phyloP scores from a whole-genome alignment of 2,329 filamentous ascomycete genomes.

The Xylariaceae sp. region DNA sequence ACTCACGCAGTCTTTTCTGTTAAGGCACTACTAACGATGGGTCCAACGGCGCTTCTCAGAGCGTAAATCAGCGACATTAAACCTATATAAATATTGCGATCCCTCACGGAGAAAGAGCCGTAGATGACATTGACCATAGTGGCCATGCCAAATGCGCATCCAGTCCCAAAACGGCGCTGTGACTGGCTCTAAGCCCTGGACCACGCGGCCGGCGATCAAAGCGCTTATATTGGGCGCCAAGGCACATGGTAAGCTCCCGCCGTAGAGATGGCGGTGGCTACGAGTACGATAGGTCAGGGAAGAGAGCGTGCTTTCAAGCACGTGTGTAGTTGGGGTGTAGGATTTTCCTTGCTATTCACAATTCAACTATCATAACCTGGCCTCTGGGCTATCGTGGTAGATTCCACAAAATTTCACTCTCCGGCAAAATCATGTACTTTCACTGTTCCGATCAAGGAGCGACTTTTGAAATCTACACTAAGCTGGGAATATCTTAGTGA shows the following conservation, averaged over 20 bases:
- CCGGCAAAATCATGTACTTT: neutral
- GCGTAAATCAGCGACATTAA: slow-evolving; percentile 3
- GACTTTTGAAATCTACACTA: slow-evolving; percentile 5
- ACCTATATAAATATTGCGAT: slow-evolving; percentile 14
- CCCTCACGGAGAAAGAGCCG: slow-evolving; percentile 13
- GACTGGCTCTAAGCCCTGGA: slow-evolving; percentile 55
- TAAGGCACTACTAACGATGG: slow-evolving; percentile 14
- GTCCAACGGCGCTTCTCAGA: slow-evolving; percentile 9
- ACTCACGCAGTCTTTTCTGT: slow-evolving; percentile 11
- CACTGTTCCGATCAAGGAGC: neutral
- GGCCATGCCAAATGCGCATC: neutral
- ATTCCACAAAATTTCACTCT: slow-evolving; percentile 1
- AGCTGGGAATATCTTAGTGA: slow-evolving; percentile 14
- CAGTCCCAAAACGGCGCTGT: neutral
- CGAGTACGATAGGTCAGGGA: slow-evolving; percentile 47
- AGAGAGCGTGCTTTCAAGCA: slow-evolving; percentile 6
- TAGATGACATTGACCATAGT: slow-evolving; percentile 15
- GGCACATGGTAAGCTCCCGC: slow-evolving; percentile 57
- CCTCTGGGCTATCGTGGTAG: slow-evolving; percentile 7
- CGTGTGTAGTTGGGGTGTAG: slow-evolving; percentile 3
- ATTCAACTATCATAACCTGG: slow-evolving; percentile 4
- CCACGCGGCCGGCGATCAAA: slow-evolving; percentile 51
- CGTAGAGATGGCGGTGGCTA: slow-evolving; percentile 55
- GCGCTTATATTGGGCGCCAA: slow-evolving; percentile 51
- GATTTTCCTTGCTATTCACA: slow-evolving; percentile 11